Conservation (phyloP, 2,329 filamentous ascomycete genomes). For the Huntiella bhutanensis region DNA sequence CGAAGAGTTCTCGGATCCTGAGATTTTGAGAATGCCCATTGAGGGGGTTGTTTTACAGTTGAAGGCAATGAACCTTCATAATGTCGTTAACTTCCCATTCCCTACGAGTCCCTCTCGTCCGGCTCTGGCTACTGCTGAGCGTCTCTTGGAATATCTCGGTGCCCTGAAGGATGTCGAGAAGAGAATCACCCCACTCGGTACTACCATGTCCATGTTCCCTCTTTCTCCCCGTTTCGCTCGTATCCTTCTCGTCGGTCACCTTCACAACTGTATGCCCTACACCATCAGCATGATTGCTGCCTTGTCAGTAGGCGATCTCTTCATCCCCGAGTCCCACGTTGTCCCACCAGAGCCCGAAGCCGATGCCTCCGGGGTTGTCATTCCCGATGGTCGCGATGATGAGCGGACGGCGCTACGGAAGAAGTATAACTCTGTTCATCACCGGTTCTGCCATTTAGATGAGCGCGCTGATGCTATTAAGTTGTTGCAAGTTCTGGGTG, state of each 20-base stretch:
- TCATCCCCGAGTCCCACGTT: slow-evolving; percentile 63
- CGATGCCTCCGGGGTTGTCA: slow-evolving; percentile 29
- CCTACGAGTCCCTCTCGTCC: slow-evolving; percentile 69
- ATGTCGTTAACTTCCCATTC: slow-evolving; percentile 88
- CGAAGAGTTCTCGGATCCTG: slow-evolving; percentile 65
- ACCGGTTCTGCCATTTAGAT: slow-evolving; percentile 62
- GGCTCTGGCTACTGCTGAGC: slow-evolving; percentile 67
- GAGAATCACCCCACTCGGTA: slow-evolving; percentile 60
- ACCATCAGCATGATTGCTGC: slow-evolving; percentile 78
- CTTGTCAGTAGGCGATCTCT: slow-evolving; percentile 73
- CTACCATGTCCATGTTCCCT: slow-evolving; percentile 73
- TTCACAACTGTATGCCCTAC: slow-evolving; percentile 65
- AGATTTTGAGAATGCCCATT: slow-evolving; percentile 78
- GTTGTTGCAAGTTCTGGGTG: slow-evolving; percentile 69
- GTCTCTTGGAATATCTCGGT: slow-evolving; percentile 66
- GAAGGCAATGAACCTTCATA: slow-evolving; percentile 82
- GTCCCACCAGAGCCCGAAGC: slow-evolving; percentile 34
- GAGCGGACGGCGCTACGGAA: slow-evolving; percentile 43
- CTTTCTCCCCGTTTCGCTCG: slow-evolving; percentile 78
- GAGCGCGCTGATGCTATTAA: slow-evolving; percentile 78
- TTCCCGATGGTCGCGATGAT: slow-evolving; percentile 54
- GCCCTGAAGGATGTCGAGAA: slow-evolving; percentile 49
- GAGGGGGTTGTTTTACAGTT: slow-evolving; percentile 85
- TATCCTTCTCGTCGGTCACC: slow-evolving; percentile 74
- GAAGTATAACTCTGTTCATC: slow-evolving; percentile 51